Evolutionary conservation across 257 asterid genomes (phyloP).

Genomic region (Jacaranda mimosifolia): DNA sequence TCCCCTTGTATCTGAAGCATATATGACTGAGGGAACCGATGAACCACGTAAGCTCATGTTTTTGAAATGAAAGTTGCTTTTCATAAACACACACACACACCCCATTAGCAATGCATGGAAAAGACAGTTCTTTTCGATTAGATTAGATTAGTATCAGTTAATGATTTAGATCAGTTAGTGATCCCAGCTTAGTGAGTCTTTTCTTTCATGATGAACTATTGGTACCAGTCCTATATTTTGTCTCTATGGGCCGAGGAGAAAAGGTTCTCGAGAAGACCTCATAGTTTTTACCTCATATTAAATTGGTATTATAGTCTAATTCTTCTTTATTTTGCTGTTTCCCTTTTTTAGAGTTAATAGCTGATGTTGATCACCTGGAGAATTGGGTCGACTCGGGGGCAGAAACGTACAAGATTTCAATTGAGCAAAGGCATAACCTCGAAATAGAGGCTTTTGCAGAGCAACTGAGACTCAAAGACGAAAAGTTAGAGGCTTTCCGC

Average conservation of each 20-base stretch:
- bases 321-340: slow-evolving; percentile 5
- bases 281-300: too few species aligned
- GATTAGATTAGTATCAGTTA: too few species aligned
- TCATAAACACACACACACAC: too few species aligned
- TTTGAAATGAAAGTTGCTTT: background rate
- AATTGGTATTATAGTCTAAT: background rate
- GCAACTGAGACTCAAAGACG: slow-evolving; percentile 81
- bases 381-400: slow-evolving; percentile 64
- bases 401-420: slow-evolving; percentile 52
- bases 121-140: too few species aligned
- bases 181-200: too few species aligned
- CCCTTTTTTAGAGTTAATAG: slow-evolving; percentile 37
- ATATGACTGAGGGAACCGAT: slow-evolving; percentile 49
- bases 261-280: too few species aligned
- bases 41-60: slow-evolving; percentile 48
- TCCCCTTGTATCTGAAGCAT: slow-evolving; percentile 48
- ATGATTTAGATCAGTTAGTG: too few species aligned
- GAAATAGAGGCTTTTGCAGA: slow-evolving; percentile 89
- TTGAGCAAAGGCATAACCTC: slow-evolving; percentile 64
- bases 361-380: slow-evolving; percentile 57
- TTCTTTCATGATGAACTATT: too few species aligned
- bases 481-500: slow-evolving; percentile 71
- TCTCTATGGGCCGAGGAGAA: too few species aligned
- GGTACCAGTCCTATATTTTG: too few species aligned
- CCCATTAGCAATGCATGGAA: too few species aligned